Conservation (phyloP, 2,329 filamentous ascomycete genomes). For the Aspergillus calidoustus region DNA sequence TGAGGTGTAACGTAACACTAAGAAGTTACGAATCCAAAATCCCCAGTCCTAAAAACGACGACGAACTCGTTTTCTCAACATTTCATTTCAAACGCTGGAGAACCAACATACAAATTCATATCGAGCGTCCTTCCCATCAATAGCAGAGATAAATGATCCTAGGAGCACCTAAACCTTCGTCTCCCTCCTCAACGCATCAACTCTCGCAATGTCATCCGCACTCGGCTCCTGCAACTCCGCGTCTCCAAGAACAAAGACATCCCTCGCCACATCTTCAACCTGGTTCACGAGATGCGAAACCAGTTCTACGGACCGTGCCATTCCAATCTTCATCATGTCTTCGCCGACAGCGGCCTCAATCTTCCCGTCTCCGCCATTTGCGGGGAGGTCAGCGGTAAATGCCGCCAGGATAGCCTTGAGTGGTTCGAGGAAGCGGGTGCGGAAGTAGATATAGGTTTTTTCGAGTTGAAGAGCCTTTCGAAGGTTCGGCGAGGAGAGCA, state of each 20-base stretch:
- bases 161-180: slow-evolving; percentile 12
- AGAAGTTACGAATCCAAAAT: not conserved
- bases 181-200: slow-evolving; percentile 34
- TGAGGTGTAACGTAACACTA: not conserved
- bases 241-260: slow-evolving; percentile 35
- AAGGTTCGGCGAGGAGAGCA: slow-evolving; percentile 56
- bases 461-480: slow-evolving; percentile 53
- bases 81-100: not conserved
- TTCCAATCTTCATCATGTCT: slow-evolving; percentile 39
- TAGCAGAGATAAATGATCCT: not conserved
- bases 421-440: slow-evolving; percentile 36
- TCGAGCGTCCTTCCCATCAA: not conserved
- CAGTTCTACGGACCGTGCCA: slow-evolving; percentile 41
- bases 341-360: slow-evolving; percentile 41
- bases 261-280: slow-evolving; percentile 38
- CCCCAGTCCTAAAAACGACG: not conserved
- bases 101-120: not conserved
- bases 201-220: slow-evolving; percentile 34
- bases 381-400: slow-evolving; percentile 37
- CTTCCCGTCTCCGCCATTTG: slow-evolving; percentile 43
- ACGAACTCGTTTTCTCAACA: not conserved
- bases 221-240: slow-evolving; percentile 33
- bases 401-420: slow-evolving; percentile 37
- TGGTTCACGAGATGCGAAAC: slow-evolving; percentile 39
- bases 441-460: slow-evolving; percentile 40